Base-by-base conservation (phyloP, 148 eudicot genomes). In the Rhododendron ferrugineum region DNA sequence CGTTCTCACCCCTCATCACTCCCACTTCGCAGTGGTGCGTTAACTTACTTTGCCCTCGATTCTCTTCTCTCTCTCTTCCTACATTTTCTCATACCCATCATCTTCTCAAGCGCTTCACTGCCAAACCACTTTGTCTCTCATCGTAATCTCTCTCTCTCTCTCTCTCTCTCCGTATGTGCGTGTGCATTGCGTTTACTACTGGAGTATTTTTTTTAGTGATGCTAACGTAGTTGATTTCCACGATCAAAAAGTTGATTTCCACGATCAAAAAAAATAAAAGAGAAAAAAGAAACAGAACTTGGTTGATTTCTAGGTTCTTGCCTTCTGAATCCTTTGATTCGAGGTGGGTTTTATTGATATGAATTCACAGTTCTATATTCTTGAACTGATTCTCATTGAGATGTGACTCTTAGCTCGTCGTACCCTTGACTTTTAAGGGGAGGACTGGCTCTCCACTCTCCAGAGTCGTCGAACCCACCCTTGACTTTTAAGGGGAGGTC, bases 121-220 rank as follows among this genome's bases (percentile, higher is more conserved):
- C 78, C 30, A 83, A 6, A 44, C 44, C 85, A 16, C 47, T 83
- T 11, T 83, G 60, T 82, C 78, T 44, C 84, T 83, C 64, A 1
- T 23, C 50, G 85, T 68, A 83, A 44, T 83, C 64, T 68, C 64
- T 70, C 50, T 40, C 85, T 70, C 85, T 10, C 56, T 82, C 54
- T 66, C 77, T 26, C 50, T 82, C 84, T 68, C 77, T 68, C n/a
- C 37, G 0, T 82, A 0, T 26, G 13, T 16, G 8, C 0, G 37
- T 0, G 54, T 54, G 42, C 37, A 22, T 80, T 16, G 23, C 37
- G 82, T 78, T n/a, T 3, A 22, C 32, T 42, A 34, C 28, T 79
- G 18, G n/a, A n/a, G n/a, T n/a, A n/a, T n/a, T n/a, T 54, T 0
- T 49, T 32, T 23, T 23, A 1, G 2, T 62, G 70, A 62, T 62